Evolutionary conservation across 192 early-diverging fungal genomes (phyloP).

Genomic region (Coemansia sp.): DNA sequence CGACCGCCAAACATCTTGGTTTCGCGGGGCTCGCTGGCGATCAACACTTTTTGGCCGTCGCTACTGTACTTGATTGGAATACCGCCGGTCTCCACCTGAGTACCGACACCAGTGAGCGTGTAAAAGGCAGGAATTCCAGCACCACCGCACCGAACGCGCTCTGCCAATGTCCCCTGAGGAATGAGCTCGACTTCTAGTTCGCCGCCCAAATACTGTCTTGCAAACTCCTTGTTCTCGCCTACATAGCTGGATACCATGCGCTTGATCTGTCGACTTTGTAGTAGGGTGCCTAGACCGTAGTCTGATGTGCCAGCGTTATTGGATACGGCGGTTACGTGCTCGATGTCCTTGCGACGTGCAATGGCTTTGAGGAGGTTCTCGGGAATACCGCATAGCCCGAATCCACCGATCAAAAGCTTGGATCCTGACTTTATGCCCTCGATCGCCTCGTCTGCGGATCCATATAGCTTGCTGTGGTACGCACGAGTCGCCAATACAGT

Average conservation of each 20-base stretch:
- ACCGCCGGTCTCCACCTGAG: slow-evolving; percentile 70
- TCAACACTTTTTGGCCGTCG: slow-evolving; percentile 48
- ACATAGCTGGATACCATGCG: slow-evolving; percentile 81
- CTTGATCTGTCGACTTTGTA: slow-evolving; percentile 75
- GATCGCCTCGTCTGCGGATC: slow-evolving; percentile 66
- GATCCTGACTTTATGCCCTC: slow-evolving; percentile 62
- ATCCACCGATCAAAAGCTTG: slow-evolving; percentile 72
- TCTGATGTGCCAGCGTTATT: slow-evolving; percentile 80
- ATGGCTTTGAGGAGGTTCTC: slow-evolving; percentile 76
- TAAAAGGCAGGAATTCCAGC: slow-evolving; percentile 79
- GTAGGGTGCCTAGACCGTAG: slow-evolving; percentile 71
- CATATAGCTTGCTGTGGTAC: slow-evolving; percentile 61
- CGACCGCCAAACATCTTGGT: slow-evolving; percentile 66
- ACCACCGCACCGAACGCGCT: slow-evolving; percentile 77
- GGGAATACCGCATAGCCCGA: slow-evolving; percentile 81
- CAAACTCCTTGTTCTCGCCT: slow-evolving; percentile 84
- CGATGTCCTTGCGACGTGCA: slow-evolving; percentile 61
- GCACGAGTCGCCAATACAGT: slow-evolving; percentile 26
- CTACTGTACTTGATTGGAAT: slow-evolving; percentile 74
- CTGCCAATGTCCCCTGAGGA: slow-evolving; percentile 79
- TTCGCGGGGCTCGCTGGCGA: slow-evolving; percentile 69
- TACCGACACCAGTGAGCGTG: slow-evolving; percentile 73
- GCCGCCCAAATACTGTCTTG: slow-evolving; percentile 77
- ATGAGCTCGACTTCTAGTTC: slow-evolving; percentile 80
- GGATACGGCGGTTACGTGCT: slow-evolving; percentile 73